These are phyloP conservation scores for Epichloe uncinata DNA, from an alignment of 2,329 filamentous ascomycete species.

Conservation along the genomic window DNA sequence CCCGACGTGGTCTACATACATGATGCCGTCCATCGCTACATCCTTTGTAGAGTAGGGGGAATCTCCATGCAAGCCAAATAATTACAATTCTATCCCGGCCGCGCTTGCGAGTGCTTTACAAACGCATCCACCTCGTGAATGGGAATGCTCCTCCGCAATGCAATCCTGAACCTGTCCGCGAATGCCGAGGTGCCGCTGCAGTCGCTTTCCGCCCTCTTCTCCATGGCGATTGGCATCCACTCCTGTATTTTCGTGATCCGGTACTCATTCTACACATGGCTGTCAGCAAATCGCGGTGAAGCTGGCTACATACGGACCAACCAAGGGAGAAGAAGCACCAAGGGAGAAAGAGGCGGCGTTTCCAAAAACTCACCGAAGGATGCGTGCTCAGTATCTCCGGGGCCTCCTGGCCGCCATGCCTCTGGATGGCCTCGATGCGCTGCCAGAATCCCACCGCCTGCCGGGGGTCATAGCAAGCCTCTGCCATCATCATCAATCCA, in stretches of 20 bases:
- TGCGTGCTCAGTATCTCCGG: slow-evolving; percentile 68
- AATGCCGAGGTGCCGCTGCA: slow-evolving; percentile 39
- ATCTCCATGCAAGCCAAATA: no score
- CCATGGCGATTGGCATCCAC: slow-evolving; percentile 45
- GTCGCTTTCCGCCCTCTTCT: slow-evolving; percentile 39
- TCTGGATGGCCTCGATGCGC: slow-evolving; percentile 44
- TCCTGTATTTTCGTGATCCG: slow-evolving; percentile 51
- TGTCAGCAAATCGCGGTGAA: neutral
- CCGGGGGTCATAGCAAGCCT: slow-evolving; percentile 61
- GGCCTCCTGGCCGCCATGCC: slow-evolving; percentile 30
- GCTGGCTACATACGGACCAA: no score
- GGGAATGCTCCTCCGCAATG: slow-evolving; percentile 24
- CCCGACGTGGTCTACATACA: no score
- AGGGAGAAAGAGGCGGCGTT: no score
- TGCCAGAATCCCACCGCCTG: slow-evolving; percentile 55
- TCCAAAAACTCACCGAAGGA: slow-evolving; percentile 45
- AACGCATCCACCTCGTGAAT: slow-evolving; percentile 4
- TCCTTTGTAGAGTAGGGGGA: no score
- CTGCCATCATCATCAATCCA: slow-evolving; percentile 70
- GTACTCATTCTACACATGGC: slow-evolving; percentile 36
- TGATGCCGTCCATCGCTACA: no score
- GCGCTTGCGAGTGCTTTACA: neutral
- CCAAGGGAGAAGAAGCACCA: no score
- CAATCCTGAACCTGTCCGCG: slow-evolving; percentile 37
- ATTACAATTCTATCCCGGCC: no score